phyloP scores from a whole-genome alignment of 768 basidiomycete species.

The Sutorius australiensis region DNA sequence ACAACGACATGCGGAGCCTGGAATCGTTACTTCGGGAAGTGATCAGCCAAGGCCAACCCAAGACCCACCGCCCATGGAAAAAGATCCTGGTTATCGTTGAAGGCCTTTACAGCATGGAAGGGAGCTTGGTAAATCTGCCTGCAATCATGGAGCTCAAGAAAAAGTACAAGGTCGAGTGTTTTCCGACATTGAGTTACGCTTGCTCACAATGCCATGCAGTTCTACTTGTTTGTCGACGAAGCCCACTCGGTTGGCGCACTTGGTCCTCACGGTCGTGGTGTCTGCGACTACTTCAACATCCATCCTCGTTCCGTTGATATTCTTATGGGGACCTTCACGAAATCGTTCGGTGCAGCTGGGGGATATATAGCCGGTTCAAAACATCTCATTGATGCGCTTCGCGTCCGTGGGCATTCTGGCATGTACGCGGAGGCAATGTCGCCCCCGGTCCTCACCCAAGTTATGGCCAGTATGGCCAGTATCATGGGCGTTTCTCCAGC shows the following conservation, averaged over 20 bases:
- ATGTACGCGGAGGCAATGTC: conserved; percentile 88
- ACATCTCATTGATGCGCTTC: conserved; percentile 73
- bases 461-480: conserved; percentile 89
- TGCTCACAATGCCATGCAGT: conserved; percentile 45
- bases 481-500: conserved; percentile 82
- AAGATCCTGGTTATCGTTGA: conserved; percentile 95
- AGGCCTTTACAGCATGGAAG: conserved; percentile 98
- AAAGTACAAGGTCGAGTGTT: conserved; percentile 77
- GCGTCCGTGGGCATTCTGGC: conserved; percentile 75
- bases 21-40: conserved; percentile 82
- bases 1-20: conserved; percentile 86
- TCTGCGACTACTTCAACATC: conserved; percentile 90
- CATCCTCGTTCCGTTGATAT: conserved; percentile 81
- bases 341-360: conserved; percentile 90
- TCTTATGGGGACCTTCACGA: conserved; percentile 98
- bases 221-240: conserved; percentile 94
- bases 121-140: conserved; percentile 87
- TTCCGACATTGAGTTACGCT: conserved; percentile 10
- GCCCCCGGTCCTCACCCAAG: conserved; percentile 86
- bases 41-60: conserved; percentile 96
- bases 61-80: conserved; percentile 99
- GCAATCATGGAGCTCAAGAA: conserved; percentile 80
- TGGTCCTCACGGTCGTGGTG: conserved; percentile 91
- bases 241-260: conserved; percentile 97
- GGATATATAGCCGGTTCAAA: conserved; percentile 92